Percentiles rank a stretch among this genome's conserved stretches.
phyloP scores from a whole-genome alignment of 441 rosid species.

The Croton setiger region DNA sequence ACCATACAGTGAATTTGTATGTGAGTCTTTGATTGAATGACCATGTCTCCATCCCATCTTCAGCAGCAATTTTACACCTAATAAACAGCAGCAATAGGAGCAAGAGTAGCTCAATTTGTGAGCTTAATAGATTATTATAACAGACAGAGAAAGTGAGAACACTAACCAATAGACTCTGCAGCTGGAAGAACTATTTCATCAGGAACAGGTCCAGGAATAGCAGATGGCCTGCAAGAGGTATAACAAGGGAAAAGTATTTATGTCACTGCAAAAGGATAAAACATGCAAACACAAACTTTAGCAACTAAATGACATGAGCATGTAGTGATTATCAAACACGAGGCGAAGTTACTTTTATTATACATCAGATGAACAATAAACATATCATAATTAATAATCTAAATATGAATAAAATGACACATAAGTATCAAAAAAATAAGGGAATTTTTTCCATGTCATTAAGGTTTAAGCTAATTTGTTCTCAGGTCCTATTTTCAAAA shows the following conservation, averaged over 20 bases:
- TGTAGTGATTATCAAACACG: not conserved
- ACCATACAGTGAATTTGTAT: constrained; percentile 56
- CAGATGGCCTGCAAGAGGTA: constrained; percentile 65
- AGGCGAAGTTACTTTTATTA: not conserved
- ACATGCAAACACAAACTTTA: not conserved
- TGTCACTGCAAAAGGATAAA: not conserved
- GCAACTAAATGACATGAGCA: not conserved
- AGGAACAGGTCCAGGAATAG: constrained; percentile 93
- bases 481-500: too few species aligned
- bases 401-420: not conserved
- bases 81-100: constrained; percentile 22
- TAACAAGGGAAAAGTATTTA: constrained; percentile 13
- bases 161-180: constrained; percentile 81
- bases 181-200: constrained; percentile 86
- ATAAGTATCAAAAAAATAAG: not conserved
- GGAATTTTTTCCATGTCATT: not conserved
- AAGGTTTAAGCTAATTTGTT: too few species aligned
- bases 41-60: constrained; percentile 99
- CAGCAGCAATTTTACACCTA: constrained; percentile 81
- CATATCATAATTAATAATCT: not conserved
- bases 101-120: constrained; percentile 17
- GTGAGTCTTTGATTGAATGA: constrained; percentile 74
- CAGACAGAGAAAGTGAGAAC: not conserved
- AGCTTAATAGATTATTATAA: not conserved
- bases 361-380: not conserved